Evolutionary conservation across 78 protist genomes (phyloP).

Genomic region (Cavenderia fasciculata): DNA sequence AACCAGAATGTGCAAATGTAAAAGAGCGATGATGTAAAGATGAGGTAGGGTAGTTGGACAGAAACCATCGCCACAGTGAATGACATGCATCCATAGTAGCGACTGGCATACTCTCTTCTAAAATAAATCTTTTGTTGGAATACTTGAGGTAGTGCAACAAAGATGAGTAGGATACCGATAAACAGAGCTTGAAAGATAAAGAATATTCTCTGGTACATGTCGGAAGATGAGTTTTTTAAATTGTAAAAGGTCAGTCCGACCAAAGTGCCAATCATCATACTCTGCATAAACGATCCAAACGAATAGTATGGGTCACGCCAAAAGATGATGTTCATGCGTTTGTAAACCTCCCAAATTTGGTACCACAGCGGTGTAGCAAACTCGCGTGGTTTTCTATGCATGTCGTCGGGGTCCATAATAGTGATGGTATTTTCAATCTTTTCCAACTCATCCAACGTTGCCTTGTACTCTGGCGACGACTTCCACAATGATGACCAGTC

Average conservation of each 20-base stretch:
- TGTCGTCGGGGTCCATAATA: not conserved
- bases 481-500: slow-evolving; percentile 64
- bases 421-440: not conserved
- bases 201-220: slow-evolving; percentile 1
- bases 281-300: not conserved
- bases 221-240: slow-evolving; percentile 29
- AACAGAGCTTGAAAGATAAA: not conserved
- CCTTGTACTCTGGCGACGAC: slow-evolving; percentile 27
- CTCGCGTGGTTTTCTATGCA: slow-evolving; percentile 2
- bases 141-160: slow-evolving; percentile 26
- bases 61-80: slow-evolving; percentile 14
- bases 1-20: slow-evolving; percentile 37
- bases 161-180: slow-evolving; percentile 52
- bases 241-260: slow-evolving; percentile 46
- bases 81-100: slow-evolving; percentile 37
- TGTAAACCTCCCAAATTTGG: slow-evolving; percentile 15
- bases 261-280: not conserved
- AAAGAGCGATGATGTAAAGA: slow-evolving; percentile 24
- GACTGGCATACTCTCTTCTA: slow-evolving; percentile 51
- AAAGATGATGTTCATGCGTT: not conserved
- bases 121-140: slow-evolving; percentile 32
- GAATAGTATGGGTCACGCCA: not conserved
- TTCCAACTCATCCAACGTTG: not conserved
- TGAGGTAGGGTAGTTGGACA: slow-evolving; percentile 43
- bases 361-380: not conserved